phyloP scores from a whole-genome alignment of 1,139 yeast species.

The Geotrichum bryndzae region DNA sequence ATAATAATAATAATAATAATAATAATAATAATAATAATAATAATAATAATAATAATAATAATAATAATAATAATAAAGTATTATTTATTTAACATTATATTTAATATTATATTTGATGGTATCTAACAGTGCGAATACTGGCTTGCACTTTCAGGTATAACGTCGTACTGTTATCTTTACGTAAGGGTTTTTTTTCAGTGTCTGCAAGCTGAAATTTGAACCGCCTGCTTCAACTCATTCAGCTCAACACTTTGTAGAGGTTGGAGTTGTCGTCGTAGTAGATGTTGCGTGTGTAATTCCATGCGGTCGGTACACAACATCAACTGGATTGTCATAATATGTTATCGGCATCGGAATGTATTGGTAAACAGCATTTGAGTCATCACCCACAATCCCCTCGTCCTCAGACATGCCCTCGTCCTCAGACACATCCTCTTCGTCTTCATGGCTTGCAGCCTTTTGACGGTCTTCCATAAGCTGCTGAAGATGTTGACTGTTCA shows the following conservation, averaged over 20 bases:
- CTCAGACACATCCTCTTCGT: conserved; percentile 3
- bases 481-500: background rate
- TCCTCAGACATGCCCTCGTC: conserved; percentile 1
- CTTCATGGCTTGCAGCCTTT: background rate
- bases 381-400: background rate
- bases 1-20: too few species aligned
- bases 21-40: too few species aligned
- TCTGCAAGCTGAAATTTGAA: background rate
- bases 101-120: too few species aligned
- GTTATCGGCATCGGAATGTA: conserved; percentile 53
- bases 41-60: too few species aligned
- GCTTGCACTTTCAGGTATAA: background rate
- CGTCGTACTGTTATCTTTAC: background rate
- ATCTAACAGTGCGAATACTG: background rate
- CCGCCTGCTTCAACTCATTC: background rate
- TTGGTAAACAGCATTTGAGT: conserved; percentile 35
- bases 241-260: background rate
- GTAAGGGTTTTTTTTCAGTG: background rate
- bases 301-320: conserved; percentile 56
- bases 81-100: too few species aligned
- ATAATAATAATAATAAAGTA: too few species aligned
- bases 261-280: background rate
- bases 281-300: conserved; percentile 43
- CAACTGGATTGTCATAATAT: conserved; percentile 54
- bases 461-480: background rate